Evolutionary conservation across 495 filamentous ascomycete genomes (phyloP).

Genomic region (Aspergillus steynii): DNA sequence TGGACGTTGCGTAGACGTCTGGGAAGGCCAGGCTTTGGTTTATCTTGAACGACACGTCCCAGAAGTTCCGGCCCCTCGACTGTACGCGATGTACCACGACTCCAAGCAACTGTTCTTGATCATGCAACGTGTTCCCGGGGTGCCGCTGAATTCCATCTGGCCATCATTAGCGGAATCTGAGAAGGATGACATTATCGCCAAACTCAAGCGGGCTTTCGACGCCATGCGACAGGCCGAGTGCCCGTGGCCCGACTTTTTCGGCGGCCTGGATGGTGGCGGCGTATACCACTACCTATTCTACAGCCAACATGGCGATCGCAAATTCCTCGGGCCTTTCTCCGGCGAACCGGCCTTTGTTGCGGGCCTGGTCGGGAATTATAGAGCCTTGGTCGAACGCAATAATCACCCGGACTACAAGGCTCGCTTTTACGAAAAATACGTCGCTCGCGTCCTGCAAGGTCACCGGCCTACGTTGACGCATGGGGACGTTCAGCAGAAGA

Average conservation of each 20-base stretch:
- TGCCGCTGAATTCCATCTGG: constrained; percentile 24
- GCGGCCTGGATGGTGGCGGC: constrained; percentile 22
- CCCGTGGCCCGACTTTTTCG: constrained; percentile 25
- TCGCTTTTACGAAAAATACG: constrained; percentile 27
- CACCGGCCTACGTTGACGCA: constrained; percentile 31
- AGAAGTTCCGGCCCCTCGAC: constrained; percentile 26
- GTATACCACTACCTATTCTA: constrained; percentile 27
- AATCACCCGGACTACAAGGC: constrained; percentile 24
- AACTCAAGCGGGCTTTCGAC: constrained; percentile 23
- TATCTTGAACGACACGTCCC: constrained; percentile 30
- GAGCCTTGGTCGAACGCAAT: constrained; percentile 23
- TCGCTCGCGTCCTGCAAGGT: constrained; percentile 22
- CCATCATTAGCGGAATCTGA: constrained; percentile 25
- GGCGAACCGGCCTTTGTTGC: constrained; percentile 27
- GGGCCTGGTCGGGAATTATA: constrained; percentile 25
- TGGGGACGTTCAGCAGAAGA: constrained; percentile 32
- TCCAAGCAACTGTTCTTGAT: constrained; percentile 24
- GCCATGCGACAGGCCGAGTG: constrained; percentile 21
- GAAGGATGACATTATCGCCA: constrained; percentile 27
- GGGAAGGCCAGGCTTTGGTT: constrained; percentile 28
- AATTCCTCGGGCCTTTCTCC: constrained; percentile 24
- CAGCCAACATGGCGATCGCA: constrained; percentile 20
- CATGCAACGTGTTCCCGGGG: constrained; percentile 28
- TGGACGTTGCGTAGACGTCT: constrained; percentile 16
- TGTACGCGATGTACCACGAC: constrained; percentile 31